phyloP scores from a whole-genome alignment of 2,329 filamentous ascomycete genomes.

The Diaporthe amygdali region DNA sequence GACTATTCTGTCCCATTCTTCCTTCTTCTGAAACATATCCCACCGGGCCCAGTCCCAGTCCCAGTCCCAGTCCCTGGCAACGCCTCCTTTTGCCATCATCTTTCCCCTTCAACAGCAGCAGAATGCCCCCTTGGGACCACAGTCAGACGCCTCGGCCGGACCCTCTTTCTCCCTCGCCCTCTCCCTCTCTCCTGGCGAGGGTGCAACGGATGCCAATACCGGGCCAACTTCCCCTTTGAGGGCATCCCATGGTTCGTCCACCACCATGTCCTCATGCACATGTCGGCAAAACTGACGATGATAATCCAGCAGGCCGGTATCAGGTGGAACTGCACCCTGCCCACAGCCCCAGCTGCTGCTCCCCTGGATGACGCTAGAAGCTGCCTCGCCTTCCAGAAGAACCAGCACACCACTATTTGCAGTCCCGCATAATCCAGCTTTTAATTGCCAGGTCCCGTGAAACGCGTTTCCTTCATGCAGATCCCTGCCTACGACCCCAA shows the following conservation, averaged over 20 bases:
- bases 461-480: slow-evolving; percentile 53
- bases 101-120: neutral
- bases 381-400: slow-evolving; percentile 43
- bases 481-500: slow-evolving; percentile 35
- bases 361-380: slow-evolving; percentile 38
- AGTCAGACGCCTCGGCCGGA: neutral
- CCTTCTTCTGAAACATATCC: slow-evolving; percentile 11
- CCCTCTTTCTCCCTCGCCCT: no score
- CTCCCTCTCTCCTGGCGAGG: neutral
- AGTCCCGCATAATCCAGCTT: slow-evolving; percentile 50
- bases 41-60: neutral
- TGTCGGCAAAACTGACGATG: neutral
- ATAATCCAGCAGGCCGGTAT: slow-evolving; percentile 8
- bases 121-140: neutral
- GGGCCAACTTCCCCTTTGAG: slow-evolving; percentile 12
- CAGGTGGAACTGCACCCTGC: slow-evolving; percentile 1
- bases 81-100: neutral
- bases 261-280: neutral
- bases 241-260: slow-evolving; percentile 7
- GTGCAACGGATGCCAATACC: slow-evolving; percentile 6
- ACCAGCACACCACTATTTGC: slow-evolving; percentile 31
- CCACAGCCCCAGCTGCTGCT: neutral
- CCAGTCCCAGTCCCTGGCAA: neutral
- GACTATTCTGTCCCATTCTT: neutral
- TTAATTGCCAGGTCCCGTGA: slow-evolving; percentile 54